Evolutionary conservation across 345 rosid genomes (phyloP).

Genomic region (Triadica sebifera): DNA sequence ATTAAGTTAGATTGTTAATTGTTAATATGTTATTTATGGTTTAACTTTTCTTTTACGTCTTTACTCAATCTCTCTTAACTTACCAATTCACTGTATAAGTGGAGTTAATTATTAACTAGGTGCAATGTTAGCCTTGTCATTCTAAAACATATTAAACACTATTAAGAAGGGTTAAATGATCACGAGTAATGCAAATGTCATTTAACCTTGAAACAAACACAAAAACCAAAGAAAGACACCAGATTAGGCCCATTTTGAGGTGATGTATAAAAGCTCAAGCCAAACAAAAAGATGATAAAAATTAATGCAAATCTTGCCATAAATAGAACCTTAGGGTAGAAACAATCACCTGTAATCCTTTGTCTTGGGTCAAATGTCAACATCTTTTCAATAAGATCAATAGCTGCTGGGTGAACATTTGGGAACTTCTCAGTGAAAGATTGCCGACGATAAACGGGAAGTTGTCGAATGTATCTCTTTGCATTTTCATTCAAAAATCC

Average conservation of each 20-base stretch:
- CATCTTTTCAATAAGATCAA: constrained; percentile 90
- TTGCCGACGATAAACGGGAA: constrained; percentile 55
- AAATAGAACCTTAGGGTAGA: constrained; percentile 1
- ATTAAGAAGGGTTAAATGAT: background rate
- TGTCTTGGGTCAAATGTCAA: constrained; percentile 73
- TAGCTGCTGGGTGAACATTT: constrained; percentile 57
- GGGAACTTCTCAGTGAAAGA: constrained; percentile 77
- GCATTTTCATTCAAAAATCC: constrained; percentile 73
- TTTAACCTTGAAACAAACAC: background rate
- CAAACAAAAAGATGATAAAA: background rate
- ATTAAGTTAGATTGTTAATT: too few relatives aligned
- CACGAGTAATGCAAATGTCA: background rate
- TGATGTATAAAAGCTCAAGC: background rate
- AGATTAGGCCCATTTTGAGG: background rate
- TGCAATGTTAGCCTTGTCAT: background rate
- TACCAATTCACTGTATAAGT: background rate
- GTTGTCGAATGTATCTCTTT: constrained; percentile 65
- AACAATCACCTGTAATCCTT: constrained; percentile 71
- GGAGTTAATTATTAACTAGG: background rate
- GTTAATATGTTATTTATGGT: too few relatives aligned
- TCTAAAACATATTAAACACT: background rate
- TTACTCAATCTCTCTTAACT: background rate
- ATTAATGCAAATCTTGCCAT: background rate
- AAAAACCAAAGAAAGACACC: background rate
- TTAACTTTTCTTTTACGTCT: background rate